A percentile compares a stretch with the other conserved stretches of the same genome.
phyloP scores from a whole-genome alignment of 768 basidiomycete genomes.

The Pulveroboletus sp. region DNA sequence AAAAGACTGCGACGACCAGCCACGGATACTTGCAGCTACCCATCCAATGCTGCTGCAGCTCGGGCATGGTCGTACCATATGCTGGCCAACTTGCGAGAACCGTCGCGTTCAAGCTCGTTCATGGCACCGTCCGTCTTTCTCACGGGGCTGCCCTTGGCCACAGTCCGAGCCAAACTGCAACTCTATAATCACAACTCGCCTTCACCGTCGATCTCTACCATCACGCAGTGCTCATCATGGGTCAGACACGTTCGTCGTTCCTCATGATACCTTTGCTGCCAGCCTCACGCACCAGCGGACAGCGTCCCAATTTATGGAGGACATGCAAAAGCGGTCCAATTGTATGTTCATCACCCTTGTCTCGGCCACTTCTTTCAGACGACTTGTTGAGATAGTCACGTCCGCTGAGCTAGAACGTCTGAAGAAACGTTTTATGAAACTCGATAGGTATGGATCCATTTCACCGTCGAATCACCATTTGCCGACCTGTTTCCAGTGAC shows the following conservation, averaged over 20 bases:
- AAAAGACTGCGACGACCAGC: neutral
- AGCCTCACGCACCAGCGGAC: conserved; percentile 10
- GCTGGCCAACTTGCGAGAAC: conserved; percentile 2
- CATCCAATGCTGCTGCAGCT: conserved; percentile 3
- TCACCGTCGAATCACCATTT: neutral
- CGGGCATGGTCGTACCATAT: conserved; percentile 22
- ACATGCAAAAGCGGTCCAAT: conserved; percentile 96
- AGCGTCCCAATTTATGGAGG: conserved; percentile 96
- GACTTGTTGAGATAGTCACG: conserved; percentile 60
- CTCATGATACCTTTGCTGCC: neutral
- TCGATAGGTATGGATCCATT: conserved; percentile 65
- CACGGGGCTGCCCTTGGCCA: conserved; percentile 11
- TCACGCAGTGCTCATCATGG: conserved; percentile 47
- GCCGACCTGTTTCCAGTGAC: conserved; percentile 49
- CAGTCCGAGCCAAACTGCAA: too few relatives aligned
- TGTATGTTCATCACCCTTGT: conserved; percentile 55
- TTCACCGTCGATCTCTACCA: neutral
- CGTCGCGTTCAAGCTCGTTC: too few relatives aligned
- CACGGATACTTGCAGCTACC: conserved; percentile 3
- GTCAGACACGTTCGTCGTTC: conserved; percentile 69
- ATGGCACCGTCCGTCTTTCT: conserved; percentile 11
- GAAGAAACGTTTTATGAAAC: conserved; percentile 99
- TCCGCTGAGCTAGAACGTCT: conserved; percentile 89
- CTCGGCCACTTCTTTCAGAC: neutral
- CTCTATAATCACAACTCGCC: neutral